Evolutionary conservation across 805 yeast species (phyloP).

Genomic region (Metschnikowia proteae): DNA sequence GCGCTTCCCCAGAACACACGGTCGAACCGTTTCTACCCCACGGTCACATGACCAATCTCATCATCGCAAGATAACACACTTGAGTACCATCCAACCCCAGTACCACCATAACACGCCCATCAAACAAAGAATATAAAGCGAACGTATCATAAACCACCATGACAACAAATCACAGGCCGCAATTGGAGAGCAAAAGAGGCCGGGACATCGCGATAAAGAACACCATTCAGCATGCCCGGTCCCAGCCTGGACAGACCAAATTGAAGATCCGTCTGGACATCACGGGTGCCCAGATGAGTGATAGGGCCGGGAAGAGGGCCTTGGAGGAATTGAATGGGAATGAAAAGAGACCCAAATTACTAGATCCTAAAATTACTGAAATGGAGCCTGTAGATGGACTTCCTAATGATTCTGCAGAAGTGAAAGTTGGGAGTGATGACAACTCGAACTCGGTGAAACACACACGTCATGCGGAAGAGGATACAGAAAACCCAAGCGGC

Average conservation of each 20-base stretch:
- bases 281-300: slow-evolving; percentile 14
- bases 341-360: not conserved
- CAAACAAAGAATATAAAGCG: no score
- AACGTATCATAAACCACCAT: slow-evolving; percentile 12
- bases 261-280: slow-evolving; percentile 33
- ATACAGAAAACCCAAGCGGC: not conserved
- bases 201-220: slow-evolving; percentile 28
- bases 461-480: not conserved
- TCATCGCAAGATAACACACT: not conserved
- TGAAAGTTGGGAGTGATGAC: not conserved
- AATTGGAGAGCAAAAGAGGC: slow-evolving; percentile 40
- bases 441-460: not conserved
- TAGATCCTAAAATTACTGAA: not conserved
- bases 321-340: slow-evolving; percentile 24
- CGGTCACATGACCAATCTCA: not conserved
- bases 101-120: no score
- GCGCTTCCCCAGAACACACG: not conserved
- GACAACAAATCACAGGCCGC: slow-evolving; percentile 45
- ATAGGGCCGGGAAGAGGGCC: slow-evolving; percentile 17
- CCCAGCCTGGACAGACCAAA: slow-evolving; percentile 28
- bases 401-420: not conserved
- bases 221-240: slow-evolving; percentile 35
- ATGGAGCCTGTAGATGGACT: not conserved
- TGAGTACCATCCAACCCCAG: no score
- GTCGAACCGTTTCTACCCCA: not conserved